A percentile compares a stretch with the other conserved stretches of the same genome.
phyloP scores from a whole-genome alignment of 148 eudicot species.

The Rhododendron vialii region DNA sequence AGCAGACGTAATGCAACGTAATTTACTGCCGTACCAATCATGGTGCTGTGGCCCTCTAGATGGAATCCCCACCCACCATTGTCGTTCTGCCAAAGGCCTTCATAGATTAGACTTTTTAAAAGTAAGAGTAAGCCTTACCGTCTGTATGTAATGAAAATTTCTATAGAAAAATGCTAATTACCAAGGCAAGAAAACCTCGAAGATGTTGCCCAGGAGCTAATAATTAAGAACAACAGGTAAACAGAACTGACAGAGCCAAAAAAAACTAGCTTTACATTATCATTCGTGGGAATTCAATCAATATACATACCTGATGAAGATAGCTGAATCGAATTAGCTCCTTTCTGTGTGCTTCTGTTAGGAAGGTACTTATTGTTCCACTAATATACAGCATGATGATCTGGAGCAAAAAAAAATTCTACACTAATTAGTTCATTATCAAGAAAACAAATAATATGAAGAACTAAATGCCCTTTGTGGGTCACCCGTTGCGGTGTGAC shows the following conservation, averaged over 20 bases:
- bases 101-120: neutral
- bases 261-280: too few relatives aligned
- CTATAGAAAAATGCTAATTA: too few relatives aligned
- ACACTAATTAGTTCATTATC: neutral
- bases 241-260: neutral
- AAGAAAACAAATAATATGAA: too few relatives aligned
- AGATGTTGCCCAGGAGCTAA: too few relatives aligned
- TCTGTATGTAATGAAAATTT: too few relatives aligned
- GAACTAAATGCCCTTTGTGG: too few relatives aligned
- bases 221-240: too few relatives aligned
- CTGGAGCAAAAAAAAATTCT: neutral
- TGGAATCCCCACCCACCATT: conserved; percentile 39
- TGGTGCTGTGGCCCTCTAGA: conserved; percentile 27
- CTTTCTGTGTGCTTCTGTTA: conserved; percentile 24
- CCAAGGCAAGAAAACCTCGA: too few relatives aligned
- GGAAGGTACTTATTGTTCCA: conserved; percentile 19
- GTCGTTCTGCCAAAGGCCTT: conserved; percentile 10
- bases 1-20: conserved; percentile 10
- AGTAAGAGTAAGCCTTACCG: too few relatives aligned
- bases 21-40: conserved; percentile 28
- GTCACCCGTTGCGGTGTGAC: too few relatives aligned
- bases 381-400: conserved; percentile 22
- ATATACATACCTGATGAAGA: conserved; percentile 23
- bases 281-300: neutral
- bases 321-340: conserved; percentile 28